Conservation (phyloP, 2,329 filamentous ascomycete species). For the Sphaerulina vaccinii region DNA sequence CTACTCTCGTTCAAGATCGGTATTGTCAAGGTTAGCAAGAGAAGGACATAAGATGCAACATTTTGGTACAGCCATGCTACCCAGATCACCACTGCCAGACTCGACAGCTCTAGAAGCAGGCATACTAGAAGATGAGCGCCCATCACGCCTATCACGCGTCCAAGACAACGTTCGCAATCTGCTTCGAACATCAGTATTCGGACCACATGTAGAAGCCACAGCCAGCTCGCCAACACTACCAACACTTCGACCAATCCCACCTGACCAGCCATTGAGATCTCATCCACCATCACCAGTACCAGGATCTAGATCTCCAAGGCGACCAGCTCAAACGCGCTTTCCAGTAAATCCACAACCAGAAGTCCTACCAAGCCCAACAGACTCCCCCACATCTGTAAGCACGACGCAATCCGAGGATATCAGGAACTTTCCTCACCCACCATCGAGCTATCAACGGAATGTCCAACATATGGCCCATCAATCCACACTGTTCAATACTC, state of each 20-base stretch:
- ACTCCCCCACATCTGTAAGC: constrained; percentile 10
- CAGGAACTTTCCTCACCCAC: constrained; percentile 22
- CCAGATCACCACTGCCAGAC: constrained; percentile 32
- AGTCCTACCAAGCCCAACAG: constrained; percentile 25
- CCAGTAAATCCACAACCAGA: constrained; percentile 11
- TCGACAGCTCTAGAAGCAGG: constrained; percentile 36
- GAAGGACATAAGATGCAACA: constrained; percentile 13
- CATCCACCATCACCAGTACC: constrained; percentile 13
- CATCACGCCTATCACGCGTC: constrained; percentile 30
- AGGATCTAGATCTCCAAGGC: constrained; percentile 4
- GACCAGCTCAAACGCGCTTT: constrained; percentile 8
- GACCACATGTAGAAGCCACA: constrained; percentile 11
- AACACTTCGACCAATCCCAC: constrained; percentile 3
- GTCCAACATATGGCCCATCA: constrained; percentile 28
- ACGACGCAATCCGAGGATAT: constrained; percentile 5
- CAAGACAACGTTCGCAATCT: constrained; percentile 38
- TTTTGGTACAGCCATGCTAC: constrained; percentile 17
- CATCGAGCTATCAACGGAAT: constrained; percentile 23
- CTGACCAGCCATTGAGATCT: constrained; percentile 16
- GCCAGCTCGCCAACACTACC: constrained; percentile 1
- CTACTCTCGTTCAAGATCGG: neutral
- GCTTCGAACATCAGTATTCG: constrained; percentile 33
- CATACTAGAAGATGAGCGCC: constrained; percentile 34
- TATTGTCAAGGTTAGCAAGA: neutral
- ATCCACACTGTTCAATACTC: constrained; percentile 31